These are phyloP conservation scores for Corylus heterophylla DNA, from an alignment of 306 rosid species.

Conservation along the genomic window DNA sequence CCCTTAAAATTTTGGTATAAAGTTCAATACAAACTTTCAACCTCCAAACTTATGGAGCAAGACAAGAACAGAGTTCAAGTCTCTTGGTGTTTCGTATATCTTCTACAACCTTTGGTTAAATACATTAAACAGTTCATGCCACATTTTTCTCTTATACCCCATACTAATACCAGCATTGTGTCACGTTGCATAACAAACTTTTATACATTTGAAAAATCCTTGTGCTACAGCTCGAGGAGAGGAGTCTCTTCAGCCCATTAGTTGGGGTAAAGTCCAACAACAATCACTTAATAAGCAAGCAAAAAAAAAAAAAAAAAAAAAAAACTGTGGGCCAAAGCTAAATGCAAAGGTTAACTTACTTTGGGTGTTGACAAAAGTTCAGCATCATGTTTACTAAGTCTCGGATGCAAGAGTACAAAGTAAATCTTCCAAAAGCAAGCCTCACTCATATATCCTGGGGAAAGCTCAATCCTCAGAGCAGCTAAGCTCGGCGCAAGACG, in stretches of 20 bases:
- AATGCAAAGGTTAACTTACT: slow-evolving; percentile 46
- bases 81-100: neutral
- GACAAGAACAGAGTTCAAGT: neutral
- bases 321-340: neutral
- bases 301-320: neutral
- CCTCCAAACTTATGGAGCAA: neutral
- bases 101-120: neutral
- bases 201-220: neutral
- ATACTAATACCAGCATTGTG: neutral
- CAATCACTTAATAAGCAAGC: neutral
- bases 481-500: slow-evolving; percentile 68
- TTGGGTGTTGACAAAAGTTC: slow-evolving; percentile 67
- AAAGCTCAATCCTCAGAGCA: slow-evolving; percentile 80
- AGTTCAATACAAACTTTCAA: neutral
- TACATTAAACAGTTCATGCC: neutral
- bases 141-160: neutral
- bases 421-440: slow-evolving; percentile 79
- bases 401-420: slow-evolving; percentile 78
- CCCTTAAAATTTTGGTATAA: neutral
- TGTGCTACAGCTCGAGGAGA: neutral
- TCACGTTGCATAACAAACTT: neutral
- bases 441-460: slow-evolving; percentile 87
- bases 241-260: neutral
- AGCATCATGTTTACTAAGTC: slow-evolving; percentile 60
- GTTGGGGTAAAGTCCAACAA: neutral